Base-by-base conservation (phyloP, 805 yeast species). In the Cyberlindnera veronae region DNA sequence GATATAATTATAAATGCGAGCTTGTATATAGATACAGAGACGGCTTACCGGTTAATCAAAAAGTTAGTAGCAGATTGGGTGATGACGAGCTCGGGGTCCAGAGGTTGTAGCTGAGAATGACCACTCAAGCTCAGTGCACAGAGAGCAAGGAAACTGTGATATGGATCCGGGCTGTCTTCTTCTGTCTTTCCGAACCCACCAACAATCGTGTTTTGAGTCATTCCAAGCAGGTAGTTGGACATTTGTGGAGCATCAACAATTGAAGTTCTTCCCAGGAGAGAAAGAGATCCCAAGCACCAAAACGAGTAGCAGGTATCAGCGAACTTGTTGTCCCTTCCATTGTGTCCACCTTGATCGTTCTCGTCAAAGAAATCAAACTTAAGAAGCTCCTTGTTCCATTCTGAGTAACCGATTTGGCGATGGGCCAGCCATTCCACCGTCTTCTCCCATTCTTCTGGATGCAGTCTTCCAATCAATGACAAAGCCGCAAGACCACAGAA, bases 241-340 rank as follows among this genome's bases (percentile, higher is more conserved):
- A 72, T 69, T 6, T 54, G 55, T 0, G 58, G 54, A 6, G 42
- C 26, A 45, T 79, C 66, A 1, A 74, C 49, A 12, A 77, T 54
- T 0, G 44, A 41, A 6, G 50, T 45, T 0, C 48, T 41, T 1
- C 57, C 58, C 18, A 86, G 51, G 12, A 82, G 50, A 2, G 55
- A 50, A 45, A 87, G 63, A 5, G 86, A 67, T 2, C 77, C 90
- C 13, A 78, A 53, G 33, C 77, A 74, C 96, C 96, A 89, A 71
- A 88, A 89, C 6, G 83, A 75, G 55, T 89, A 89, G 64, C 97
- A 89, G 0, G 95, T 83, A 60, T 89, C 97, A 4, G 84, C 84
- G 42, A 70, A 73, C 58, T 89, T 89, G 58, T 87, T 87, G n/a
- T 76, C 79, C 34, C 97, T 68, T 1, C 97, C 97, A 59, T 88